A percentile compares a stretch with the other conserved stretches of the same genome.
These are phyloP conservation scores for Lignosus rhinocerotis DNA, from an alignment of 1,284 basidiomycete genomes.

Conservation along the genomic window DNA sequence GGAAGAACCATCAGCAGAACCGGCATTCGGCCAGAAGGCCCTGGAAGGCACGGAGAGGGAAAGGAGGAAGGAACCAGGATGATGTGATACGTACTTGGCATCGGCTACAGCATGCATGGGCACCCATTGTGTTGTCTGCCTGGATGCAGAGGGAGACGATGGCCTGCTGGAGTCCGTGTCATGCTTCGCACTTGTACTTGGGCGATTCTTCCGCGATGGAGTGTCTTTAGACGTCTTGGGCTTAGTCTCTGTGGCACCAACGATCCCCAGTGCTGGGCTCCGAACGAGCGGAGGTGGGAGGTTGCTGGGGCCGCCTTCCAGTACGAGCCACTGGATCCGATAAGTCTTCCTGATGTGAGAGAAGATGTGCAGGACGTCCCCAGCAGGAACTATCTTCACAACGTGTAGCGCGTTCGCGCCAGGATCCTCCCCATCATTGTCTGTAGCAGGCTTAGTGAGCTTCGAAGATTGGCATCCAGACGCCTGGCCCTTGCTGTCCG, in stretches of 20 bases:
- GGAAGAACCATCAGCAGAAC: constrained; percentile 1
- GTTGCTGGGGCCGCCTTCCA: constrained; percentile 48
- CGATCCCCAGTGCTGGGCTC: constrained; percentile 5
- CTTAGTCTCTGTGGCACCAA: constrained; percentile 5
- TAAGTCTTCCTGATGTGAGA: constrained; percentile 92
- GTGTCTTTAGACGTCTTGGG: constrained; percentile 15
- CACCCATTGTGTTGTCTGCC: constrained; percentile 46
- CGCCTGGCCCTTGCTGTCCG: constrained; percentile 16
- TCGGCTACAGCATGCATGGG: constrained; percentile 51
- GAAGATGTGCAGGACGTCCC: constrained; percentile 82
- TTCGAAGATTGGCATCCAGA: constrained; percentile 6
- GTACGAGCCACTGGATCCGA: constrained; percentile 70
- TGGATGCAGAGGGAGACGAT: not conserved
- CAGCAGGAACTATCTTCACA: constrained; percentile 48
- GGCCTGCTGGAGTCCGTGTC: not conserved
- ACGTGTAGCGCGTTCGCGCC: constrained; percentile 35
- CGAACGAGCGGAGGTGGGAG: constrained; percentile 29
- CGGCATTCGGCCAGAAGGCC: not conserved
- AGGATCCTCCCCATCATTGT: not conserved
- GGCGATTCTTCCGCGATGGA: not conserved
- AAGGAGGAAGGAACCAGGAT: not conserved
- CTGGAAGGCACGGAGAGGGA: not conserved
- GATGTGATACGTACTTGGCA: constrained; percentile 56
- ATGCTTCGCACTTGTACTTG: not conserved
- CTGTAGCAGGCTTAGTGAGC: constrained; percentile 9